phyloP scores from a whole-genome alignment of 202 grass and related monocot genomes.

The Alloteropsis angusta region DNA sequence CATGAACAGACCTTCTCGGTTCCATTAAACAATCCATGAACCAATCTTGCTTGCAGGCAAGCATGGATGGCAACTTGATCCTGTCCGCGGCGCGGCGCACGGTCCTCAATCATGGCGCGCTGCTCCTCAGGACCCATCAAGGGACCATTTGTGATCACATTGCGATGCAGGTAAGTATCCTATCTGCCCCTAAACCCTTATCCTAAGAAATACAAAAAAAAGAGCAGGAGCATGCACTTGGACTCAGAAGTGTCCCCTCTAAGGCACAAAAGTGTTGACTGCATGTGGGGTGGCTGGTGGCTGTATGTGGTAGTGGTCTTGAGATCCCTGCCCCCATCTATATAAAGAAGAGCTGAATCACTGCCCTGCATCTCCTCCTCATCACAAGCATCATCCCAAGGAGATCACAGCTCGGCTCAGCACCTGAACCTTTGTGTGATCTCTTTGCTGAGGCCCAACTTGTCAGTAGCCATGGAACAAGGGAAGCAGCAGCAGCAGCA shows the following conservation, averaged over 20 bases:
- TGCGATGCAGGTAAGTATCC: constrained; percentile 15
- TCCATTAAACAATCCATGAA: constrained; percentile 39
- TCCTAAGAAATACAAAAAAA: constrained; percentile 28
- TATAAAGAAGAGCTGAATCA: constrained; percentile 21
- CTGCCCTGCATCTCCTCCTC: not conserved
- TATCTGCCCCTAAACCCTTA: constrained; percentile 18
- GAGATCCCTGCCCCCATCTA: constrained; percentile 17
- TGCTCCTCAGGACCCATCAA: constrained; percentile 38
- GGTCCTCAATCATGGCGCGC: constrained; percentile 38
- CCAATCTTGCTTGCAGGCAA: constrained; percentile 37
- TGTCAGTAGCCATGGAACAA: constrained; percentile 26
- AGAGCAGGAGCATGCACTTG: constrained; percentile 34
- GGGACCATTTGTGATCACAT: constrained; percentile 32
- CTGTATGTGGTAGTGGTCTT: constrained; percentile 2
- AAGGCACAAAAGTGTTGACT: constrained; percentile 40
- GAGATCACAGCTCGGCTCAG: not conserved
- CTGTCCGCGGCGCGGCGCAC: constrained; percentile 30
- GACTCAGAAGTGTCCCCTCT: constrained; percentile 40
- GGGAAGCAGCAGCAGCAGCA: constrained; percentile 30
- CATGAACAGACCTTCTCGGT: constrained; percentile 31
- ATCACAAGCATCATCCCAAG: not conserved
- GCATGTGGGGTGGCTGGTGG: constrained; percentile 31
- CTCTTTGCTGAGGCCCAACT: not conserved
- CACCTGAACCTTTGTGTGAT: not conserved
- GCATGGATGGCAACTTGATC: constrained; percentile 45